phyloP scores from a whole-genome alignment of 306 rosid genomes.

The Cucurbita argyrosperma region DNA sequence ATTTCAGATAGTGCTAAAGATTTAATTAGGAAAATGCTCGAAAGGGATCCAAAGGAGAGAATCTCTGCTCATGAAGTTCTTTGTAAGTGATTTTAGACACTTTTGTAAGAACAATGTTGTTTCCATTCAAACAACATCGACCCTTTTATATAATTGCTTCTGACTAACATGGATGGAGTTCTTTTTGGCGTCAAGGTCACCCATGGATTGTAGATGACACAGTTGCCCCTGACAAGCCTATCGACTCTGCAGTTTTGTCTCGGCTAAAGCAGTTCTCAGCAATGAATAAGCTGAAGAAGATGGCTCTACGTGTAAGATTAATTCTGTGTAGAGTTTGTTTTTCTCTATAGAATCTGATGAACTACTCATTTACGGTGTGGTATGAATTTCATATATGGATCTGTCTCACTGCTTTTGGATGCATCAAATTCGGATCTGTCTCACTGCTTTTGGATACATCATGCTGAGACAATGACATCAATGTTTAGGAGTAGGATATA shows the following conservation, averaged over 20 bases:
- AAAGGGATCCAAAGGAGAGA: constrained; percentile 59
- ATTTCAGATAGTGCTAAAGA: constrained; percentile 76
- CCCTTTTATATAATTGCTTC: not conserved
- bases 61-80: constrained; percentile 77
- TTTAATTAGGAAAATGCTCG: constrained; percentile 53
- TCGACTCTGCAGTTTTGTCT: constrained; percentile 82
- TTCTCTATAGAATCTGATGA: not conserved
- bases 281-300: constrained; percentile 78
- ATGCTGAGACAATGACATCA: not conserved
- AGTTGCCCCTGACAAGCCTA: constrained; percentile 77
- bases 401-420: not conserved
- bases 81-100: constrained; percentile 40
- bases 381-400: not conserved
- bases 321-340: not conserved
- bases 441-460: not conserved
- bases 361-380: not conserved
- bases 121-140: not conserved
- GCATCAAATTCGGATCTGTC: not conserved
- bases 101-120: not conserved
- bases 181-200: constrained; percentile 36
- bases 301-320: constrained; percentile 55
- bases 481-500: not conserved
- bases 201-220: constrained; percentile 84
- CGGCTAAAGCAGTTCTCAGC: constrained; percentile 86
- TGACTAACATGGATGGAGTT: constrained; percentile 8